Evolutionary conservation across 345 rosid genomes (phyloP).

Genomic region (Rhodamnia rubescens): DNA sequence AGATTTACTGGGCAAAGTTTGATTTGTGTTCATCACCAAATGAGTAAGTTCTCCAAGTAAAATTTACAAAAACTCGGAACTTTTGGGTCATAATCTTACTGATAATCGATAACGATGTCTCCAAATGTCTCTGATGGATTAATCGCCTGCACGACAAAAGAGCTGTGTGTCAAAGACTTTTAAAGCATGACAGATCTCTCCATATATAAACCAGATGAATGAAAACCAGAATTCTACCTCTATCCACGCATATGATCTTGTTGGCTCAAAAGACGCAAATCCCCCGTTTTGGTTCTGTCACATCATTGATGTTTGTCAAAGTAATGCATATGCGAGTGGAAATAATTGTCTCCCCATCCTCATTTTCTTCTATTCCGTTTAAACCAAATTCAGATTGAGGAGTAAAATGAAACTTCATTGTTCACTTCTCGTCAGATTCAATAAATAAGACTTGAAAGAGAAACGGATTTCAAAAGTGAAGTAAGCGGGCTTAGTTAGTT

Average conservation of each 20-base stretch:
- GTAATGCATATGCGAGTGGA: not conserved
- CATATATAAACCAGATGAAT: not conserved
- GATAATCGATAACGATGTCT: conserved; percentile 59
- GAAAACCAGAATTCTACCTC: conserved; percentile 26
- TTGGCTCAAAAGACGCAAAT: conserved; percentile 61
- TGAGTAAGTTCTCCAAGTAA: not conserved
- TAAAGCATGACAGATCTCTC: not conserved
- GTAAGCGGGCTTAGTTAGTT: not conserved
- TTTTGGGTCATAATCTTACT: conserved; percentile 23
- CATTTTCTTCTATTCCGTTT: not conserved
- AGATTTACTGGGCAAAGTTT: not conserved
- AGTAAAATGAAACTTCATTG: not conserved
- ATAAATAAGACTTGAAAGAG: not conserved
- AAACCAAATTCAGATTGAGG: not conserved
- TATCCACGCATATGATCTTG: conserved; percentile 59
- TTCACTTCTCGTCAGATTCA: not conserved
- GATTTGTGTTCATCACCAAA: not conserved
- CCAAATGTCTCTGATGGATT: conserved; percentile 64
- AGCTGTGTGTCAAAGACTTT: not conserved
- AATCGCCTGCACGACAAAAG: conserved; percentile 24
- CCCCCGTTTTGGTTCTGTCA: conserved; percentile 55
- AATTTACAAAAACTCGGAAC: not conserved
- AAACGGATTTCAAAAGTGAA: not conserved
- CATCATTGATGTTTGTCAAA: not conserved
- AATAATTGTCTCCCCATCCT: not conserved